Conservation (phyloP, 345 rosid species). For the Dimocarpus longan region DNA sequence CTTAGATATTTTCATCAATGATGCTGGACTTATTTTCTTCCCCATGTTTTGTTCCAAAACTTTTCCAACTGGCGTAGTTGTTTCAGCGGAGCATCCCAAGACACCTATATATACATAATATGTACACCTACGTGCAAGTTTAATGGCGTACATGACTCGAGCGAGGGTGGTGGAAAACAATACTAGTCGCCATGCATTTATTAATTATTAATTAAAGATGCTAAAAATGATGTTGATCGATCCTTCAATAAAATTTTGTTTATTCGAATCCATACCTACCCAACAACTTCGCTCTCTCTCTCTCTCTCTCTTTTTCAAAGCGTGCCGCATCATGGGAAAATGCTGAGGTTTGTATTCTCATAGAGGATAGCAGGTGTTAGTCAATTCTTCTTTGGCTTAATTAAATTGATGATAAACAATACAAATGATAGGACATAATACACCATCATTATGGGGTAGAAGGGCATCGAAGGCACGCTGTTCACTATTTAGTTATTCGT, state of each 20-base stretch:
- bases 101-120: not conserved
- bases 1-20: slow-evolving; percentile 32
- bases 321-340: not conserved
- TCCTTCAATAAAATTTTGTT: slow-evolving; percentile 8
- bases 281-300: not conserved
- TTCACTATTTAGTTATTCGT: slow-evolving; percentile 11
- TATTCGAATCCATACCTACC: slow-evolving; percentile 9
- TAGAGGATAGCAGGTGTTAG: slow-evolving; percentile 13
- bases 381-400: slow-evolving; percentile 3
- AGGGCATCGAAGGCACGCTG: slow-evolving; percentile 19
- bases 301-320: not conserved
- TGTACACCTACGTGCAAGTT: not conserved
- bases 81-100: slow-evolving; percentile 13
- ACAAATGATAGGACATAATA: not conserved
- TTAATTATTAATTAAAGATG: slow-evolving; percentile 22
- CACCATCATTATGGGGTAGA: not conserved
- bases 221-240: slow-evolving; percentile 22
- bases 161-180: not conserved
- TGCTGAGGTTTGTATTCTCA: slow-evolving; percentile 21
- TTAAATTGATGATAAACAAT: too few relatives aligned
- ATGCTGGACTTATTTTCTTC: slow-evolving; percentile 32
- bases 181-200: slow-evolving; percentile 5
- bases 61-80: not conserved
- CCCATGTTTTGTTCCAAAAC: slow-evolving; percentile 24
- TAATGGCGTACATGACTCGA: not conserved